These are phyloP conservation scores for Fagus sylvatica DNA, from an alignment of 306 rosid species.

Conservation along the genomic window DNA sequence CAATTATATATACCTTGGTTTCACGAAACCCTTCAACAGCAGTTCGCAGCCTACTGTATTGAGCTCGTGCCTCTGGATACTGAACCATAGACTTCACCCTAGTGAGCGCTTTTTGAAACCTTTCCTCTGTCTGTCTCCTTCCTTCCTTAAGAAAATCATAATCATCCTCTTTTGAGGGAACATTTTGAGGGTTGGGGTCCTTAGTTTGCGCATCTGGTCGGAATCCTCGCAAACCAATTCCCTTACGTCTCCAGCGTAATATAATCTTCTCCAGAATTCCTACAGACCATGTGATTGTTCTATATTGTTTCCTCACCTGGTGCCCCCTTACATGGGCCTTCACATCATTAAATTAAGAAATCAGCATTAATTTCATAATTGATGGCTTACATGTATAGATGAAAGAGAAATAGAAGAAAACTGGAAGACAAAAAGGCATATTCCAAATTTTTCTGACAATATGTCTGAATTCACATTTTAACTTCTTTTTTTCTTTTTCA, in stretches of 20 bases:
- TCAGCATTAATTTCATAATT: constrained; percentile 30
- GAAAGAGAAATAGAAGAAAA: background rate
- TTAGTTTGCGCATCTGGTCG: constrained; percentile 50
- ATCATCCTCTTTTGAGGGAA: constrained; percentile 58
- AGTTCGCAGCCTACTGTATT: constrained; percentile 79
- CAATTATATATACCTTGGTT: constrained; percentile 59
- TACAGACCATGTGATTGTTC: constrained; percentile 74
- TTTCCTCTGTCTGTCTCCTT: constrained; percentile 81
- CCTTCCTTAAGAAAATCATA: constrained; percentile 87
- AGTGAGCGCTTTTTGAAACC: constrained; percentile 78
- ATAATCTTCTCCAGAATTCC: constrained; percentile 85
- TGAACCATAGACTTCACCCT: constrained; percentile 97
- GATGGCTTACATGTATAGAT: background rate
- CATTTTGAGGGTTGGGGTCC: constrained; percentile 36
- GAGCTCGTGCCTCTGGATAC: constrained; percentile 92
- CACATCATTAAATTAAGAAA: constrained; percentile 28
- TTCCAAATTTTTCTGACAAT: background rate
- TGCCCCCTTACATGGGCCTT: constrained; percentile 97
- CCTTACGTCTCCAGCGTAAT: constrained; percentile 94
- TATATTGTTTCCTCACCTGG: constrained; percentile 84
- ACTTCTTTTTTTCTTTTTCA: too few relatives aligned
- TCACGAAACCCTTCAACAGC: constrained; percentile 77
- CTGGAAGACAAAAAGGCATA: background rate
- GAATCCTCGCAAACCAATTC: constrained; percentile 86
- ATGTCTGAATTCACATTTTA: background rate